Conservation (phyloP, 2,329 filamentous ascomycete genomes). For the Stagonosporopsis cucurbitacearum region DNA sequence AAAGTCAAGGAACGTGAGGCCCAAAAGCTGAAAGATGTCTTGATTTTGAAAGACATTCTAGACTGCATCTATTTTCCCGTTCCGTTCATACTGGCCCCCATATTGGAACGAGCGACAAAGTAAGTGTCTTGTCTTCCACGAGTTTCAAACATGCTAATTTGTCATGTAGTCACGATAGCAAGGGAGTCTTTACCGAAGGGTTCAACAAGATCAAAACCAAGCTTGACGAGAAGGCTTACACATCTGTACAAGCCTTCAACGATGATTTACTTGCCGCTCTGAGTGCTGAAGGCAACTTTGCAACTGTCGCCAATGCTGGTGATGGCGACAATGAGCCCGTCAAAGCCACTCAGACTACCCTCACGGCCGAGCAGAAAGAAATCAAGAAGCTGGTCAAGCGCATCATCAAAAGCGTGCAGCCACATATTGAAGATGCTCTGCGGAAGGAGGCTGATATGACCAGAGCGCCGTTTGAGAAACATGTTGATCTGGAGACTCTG, state of each 20-base stretch:
- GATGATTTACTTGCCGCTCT: constrained; percentile 64
- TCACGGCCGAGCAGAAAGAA: constrained; percentile 73
- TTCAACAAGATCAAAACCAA: constrained; percentile 61
- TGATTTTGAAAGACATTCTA: constrained; percentile 78
- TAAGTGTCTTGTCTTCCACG: constrained; percentile 62
- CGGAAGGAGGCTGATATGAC: constrained; percentile 82
- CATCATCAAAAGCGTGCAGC: constrained; percentile 83
- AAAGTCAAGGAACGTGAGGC: constrained; percentile 77
- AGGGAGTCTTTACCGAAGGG: constrained; percentile 61
- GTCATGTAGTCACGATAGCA: constrained; percentile 52
- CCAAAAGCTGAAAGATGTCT: constrained; percentile 76
- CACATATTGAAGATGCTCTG: constrained; percentile 75
- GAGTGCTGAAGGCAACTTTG: constrained; percentile 60
- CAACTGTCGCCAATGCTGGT: constrained; percentile 49
- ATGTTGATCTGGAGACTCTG: constrained; percentile 76
- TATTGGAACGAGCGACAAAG: constrained; percentile 80
- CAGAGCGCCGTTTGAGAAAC: constrained; percentile 72
- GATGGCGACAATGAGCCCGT: constrained; percentile 53
- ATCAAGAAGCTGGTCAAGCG: constrained; percentile 85
- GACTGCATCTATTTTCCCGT: constrained; percentile 93
- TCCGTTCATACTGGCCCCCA: constrained; percentile 74
- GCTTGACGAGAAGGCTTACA: constrained; percentile 64
- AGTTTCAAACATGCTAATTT: constrained; percentile 8
- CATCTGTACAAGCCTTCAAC: constrained; percentile 66
- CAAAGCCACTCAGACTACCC: constrained; percentile 49